These are phyloP conservation scores for Pulicaria dysenterica DNA, from an alignment of 129 eudicot species.

Conservation along the genomic window DNA sequence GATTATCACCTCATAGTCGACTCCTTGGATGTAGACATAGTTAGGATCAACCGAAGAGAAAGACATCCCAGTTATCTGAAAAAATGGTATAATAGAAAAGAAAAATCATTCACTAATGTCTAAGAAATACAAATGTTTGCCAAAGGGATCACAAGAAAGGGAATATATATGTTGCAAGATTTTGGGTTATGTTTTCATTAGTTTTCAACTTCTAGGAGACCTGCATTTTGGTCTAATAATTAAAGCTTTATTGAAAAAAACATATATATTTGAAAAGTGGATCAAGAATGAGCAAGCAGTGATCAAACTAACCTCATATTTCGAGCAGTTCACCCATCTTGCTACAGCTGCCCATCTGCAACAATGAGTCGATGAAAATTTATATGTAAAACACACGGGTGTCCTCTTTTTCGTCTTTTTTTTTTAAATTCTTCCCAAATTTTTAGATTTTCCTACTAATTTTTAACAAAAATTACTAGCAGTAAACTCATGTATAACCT, in stretches of 20 bases:
- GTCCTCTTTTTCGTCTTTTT: background rate
- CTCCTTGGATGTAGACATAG: constrained; percentile 79
- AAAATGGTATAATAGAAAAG: background rate
- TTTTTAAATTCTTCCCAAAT: background rate
- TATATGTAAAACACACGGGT: background rate
- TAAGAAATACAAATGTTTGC: background rate
- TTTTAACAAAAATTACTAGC: background rate
- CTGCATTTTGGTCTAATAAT: too few relatives aligned
- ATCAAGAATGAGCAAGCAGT: background rate
- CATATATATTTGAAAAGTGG: too few relatives aligned
- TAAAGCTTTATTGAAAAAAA: too few relatives aligned
- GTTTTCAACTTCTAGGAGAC: too few relatives aligned
- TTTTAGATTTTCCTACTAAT: background rate
- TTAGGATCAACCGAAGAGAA: constrained; percentile 72
- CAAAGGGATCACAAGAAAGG: background rate
- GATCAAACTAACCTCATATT: constrained; percentile 70
- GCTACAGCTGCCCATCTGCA: constrained; percentile 80
- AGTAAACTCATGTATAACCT: constrained; percentile 38
- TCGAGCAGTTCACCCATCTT: constrained; percentile 84
- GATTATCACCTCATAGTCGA: constrained; percentile 78
- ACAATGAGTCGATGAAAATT: background rate
- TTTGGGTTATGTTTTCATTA: too few relatives aligned
- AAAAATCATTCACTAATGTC: background rate
- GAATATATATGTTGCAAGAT: too few relatives aligned
- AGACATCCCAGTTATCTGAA: constrained; percentile 82